Evolutionary conservation across 208 protist species (phyloP).

Genomic region (Wallacemonas rigidus): DNA sequence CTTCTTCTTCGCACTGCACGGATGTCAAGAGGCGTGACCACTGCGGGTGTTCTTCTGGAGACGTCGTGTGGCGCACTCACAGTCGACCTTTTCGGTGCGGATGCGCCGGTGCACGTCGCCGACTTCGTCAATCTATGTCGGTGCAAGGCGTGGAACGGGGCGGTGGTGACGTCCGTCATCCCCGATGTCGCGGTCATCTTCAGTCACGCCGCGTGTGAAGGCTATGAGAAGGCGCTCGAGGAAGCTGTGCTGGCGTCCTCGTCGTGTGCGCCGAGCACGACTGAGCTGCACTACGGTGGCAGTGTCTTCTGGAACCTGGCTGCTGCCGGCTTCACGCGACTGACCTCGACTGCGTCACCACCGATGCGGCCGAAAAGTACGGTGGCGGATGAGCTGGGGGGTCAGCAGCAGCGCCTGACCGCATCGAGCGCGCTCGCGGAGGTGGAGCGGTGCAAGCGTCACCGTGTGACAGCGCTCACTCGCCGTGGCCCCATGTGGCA

Average conservation of each 20-base stretch:
- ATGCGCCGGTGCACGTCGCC: conserved; percentile 57
- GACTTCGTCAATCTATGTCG: conserved; percentile 75
- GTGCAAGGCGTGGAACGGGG: conserved; percentile 66
- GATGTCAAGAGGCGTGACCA: conserved; percentile 17
- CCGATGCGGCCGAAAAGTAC: not conserved
- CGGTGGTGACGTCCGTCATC: conserved; percentile 60
- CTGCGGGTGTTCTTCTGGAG: conserved; percentile 57
- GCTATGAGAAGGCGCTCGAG: not conserved
- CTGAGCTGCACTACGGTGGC: conserved; percentile 11
- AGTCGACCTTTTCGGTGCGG: conserved; percentile 67
- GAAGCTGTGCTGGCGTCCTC: too few species aligned
- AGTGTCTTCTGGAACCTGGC: conserved; percentile 5
- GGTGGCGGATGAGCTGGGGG: not conserved
- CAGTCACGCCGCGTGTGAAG: conserved; percentile 31
- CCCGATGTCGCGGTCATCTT: conserved; percentile 73
- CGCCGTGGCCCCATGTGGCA: not conserved
- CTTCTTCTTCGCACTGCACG: too few species aligned
- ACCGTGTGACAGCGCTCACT: not conserved
- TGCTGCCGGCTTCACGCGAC: not conserved
- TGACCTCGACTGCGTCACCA: not conserved
- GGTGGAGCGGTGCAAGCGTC: conserved; percentile 23
- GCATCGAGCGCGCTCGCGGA: conserved; percentile 8
- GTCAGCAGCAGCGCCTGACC: not conserved
- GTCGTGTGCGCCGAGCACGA: conserved; percentile 13
- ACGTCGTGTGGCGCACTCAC: conserved; percentile 63